Base-by-base conservation (phyloP, 257 asterid species). In the Buddleja alternifolia region DNA sequence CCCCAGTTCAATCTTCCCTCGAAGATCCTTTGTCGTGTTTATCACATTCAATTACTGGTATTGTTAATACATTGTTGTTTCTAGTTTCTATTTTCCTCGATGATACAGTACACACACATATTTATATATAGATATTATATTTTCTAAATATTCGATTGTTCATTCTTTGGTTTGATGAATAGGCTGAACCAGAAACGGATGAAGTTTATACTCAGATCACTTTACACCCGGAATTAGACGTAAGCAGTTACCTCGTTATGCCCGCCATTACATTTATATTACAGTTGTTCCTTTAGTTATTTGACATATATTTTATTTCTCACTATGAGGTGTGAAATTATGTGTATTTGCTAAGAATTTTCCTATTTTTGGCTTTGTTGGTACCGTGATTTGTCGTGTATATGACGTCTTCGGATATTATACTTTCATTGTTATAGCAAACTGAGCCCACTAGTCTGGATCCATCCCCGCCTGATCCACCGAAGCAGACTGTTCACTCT, bases 151-250 rank as follows among this genome's bases (percentile, higher is more conserved):
- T 14, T 63, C 73, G 21, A 4, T 46, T 14, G 3, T 50, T 7
- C 37, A 24, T 10, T 62, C 48, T 55, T 9, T 19, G 44, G 42
- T 42, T 24, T 29, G 24, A 59, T 69, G 40, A 15, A 16, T 69
- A 90, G 97, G 96, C 96, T 5, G 97, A 90, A 60, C 68, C 75
- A 1, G 96, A 88, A 59, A 90, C 92, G 0, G 97, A 90, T 69
- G 97, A 90, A 75, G 96, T 90, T 57, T 90, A 88, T 66, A 90
- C 96, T 0, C 97, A 88, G 79, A 85, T 90, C 70, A 90, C 90
- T 41, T 73, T 90, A 77, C 87, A 67, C 5, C 97, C 97, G 0
- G 97, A 83, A 61, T 73, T 70, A 66, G 85, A 82, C 79, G 97
- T 90, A 75, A 83, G 90, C 63, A 37, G 10, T 60, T 57, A 15